Evolutionary conservation across 305 asterid genomes (phyloP).

Genomic region (Fraxinus platypoda): DNA sequence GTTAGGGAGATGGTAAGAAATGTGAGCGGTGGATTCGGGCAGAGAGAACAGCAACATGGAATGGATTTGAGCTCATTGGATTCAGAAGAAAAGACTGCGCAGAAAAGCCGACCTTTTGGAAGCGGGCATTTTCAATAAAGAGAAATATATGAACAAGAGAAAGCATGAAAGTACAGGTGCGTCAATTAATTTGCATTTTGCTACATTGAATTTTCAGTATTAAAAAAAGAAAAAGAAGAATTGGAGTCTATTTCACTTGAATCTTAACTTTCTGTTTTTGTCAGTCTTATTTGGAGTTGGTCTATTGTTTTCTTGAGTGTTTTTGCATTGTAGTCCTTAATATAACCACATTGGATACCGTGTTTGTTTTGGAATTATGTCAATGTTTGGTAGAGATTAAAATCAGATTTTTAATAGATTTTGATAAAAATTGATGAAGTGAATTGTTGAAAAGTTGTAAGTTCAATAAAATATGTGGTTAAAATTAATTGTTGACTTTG

Average conservation of each 20-base stretch:
- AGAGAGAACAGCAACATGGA: constrained; percentile 37
- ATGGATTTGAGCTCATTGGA: constrained; percentile 42
- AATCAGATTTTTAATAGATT: too few species aligned
- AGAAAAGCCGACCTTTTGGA: constrained; percentile 50
- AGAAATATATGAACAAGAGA: neutral
- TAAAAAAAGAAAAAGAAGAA: neutral
- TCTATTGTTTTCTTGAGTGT: neutral
- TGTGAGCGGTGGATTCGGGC: constrained; percentile 27
- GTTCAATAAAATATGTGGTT: too few species aligned
- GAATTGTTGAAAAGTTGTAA: too few species aligned
- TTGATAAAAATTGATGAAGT: too few species aligned
- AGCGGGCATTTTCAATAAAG: constrained; percentile 43
- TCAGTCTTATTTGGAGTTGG: neutral
- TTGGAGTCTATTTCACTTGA: neutral
- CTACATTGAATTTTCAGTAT: neutral
- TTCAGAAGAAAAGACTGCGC: constrained; percentile 41
- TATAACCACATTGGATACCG: neutral
- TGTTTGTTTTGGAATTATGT: neutral
- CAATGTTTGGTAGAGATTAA: too few species aligned
- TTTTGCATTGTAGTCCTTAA: neutral
- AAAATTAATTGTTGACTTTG: too few species aligned
- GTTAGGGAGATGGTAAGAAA: constrained; percentile 49
- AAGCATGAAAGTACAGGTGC: neutral
- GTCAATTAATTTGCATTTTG: neutral
- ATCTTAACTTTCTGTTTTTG: neutral